These are phyloP conservation scores for Ceratobasidium sp. DNA, from an alignment of 1,284 basidiomycete genomes.

Conservation along the genomic window DNA sequence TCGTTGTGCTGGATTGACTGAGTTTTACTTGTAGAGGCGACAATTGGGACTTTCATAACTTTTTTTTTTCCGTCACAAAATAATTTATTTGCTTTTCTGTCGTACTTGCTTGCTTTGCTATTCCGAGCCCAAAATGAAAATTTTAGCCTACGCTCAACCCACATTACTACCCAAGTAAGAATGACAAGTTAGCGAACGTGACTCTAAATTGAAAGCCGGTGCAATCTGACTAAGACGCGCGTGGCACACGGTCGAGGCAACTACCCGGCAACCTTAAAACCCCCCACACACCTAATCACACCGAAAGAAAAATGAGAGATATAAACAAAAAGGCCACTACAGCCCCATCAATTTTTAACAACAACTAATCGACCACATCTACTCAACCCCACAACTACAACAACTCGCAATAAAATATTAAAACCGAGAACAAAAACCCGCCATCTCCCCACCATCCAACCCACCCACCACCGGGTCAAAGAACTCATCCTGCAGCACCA, in stretches of 20 bases:
- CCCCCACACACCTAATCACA: background rate
- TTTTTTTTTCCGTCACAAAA: background rate
- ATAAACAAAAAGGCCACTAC: conserved; percentile 10
- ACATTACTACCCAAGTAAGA: too few species aligned
- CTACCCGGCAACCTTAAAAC: background rate
- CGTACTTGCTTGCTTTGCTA: background rate
- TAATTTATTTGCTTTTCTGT: background rate
- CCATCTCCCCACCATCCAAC: too few species aligned
- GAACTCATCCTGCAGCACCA: too few species aligned
- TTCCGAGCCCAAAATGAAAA: background rate
- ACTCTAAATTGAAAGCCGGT: too few species aligned
- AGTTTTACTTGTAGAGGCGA: conserved; percentile 11
- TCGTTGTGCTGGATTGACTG: too few species aligned
- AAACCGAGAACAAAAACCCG: conserved; percentile 15
- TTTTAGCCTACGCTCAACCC: too few species aligned
- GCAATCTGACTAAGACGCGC: too few species aligned
- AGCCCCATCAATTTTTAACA: conserved; percentile 38
- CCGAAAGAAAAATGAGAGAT: conserved; percentile 13
- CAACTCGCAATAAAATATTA: conserved; percentile 32
- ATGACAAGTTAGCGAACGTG: too few species aligned
- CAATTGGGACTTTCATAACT: conserved; percentile 25
- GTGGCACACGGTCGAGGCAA: too few species aligned
- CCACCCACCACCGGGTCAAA: too few species aligned
- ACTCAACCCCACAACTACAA: background rate
- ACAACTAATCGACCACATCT: conserved; percentile 7